A percentile compares a stretch with the other conserved stretches of the same genome.
Evolutionary conservation across 768 basidiomycete genomes (phyloP).

Genomic region (Auricularia cornea): DNA sequence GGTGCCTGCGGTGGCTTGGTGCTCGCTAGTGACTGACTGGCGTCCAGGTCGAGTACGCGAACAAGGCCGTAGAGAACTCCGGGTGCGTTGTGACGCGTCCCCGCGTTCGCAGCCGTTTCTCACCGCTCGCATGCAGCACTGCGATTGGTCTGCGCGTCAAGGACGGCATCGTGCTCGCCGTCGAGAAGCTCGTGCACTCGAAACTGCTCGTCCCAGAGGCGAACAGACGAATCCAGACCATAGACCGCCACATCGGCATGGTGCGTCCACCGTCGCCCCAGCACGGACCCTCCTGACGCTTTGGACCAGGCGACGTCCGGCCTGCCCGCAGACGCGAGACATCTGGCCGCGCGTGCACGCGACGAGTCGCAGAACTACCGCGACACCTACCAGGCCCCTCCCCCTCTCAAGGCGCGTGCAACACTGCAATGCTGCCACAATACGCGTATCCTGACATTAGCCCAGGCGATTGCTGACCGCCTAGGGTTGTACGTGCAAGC

Average conservation of each 20-base stretch:
- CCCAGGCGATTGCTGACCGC: constrained; percentile 60
- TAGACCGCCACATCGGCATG: constrained; percentile 91
- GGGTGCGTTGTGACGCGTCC: constrained; percentile 46
- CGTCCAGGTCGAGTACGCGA: constrained; percentile 87
- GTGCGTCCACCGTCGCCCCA: too few relatives aligned
- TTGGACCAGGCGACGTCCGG: constrained; percentile 95
- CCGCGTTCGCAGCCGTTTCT: constrained; percentile 2
- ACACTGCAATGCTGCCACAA: neutral
- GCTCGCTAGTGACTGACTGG: constrained; percentile 6
- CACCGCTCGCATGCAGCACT: constrained; percentile 46
- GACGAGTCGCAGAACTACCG: constrained; percentile 74
- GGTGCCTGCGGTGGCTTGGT: neutral
- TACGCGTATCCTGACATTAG: neutral
- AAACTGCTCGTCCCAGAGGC: constrained; percentile 90
- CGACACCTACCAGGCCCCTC: constrained; percentile 60
- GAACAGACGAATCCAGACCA: constrained; percentile 86
- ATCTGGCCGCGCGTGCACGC: constrained; percentile 73
- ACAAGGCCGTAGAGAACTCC: constrained; percentile 97
- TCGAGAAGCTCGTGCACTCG: constrained; percentile 96
- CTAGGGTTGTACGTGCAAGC: constrained; percentile 85
- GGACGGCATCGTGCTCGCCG: constrained; percentile 89
- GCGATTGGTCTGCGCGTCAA: constrained; percentile 94
- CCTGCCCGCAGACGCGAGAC: constrained; percentile 86
- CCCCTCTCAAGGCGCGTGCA: constrained; percentile 67
- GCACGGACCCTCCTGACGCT: too few relatives aligned